phyloP scores from a whole-genome alignment of 1,284 basidiomycete species.

The Porogramme epimiltina region DNA sequence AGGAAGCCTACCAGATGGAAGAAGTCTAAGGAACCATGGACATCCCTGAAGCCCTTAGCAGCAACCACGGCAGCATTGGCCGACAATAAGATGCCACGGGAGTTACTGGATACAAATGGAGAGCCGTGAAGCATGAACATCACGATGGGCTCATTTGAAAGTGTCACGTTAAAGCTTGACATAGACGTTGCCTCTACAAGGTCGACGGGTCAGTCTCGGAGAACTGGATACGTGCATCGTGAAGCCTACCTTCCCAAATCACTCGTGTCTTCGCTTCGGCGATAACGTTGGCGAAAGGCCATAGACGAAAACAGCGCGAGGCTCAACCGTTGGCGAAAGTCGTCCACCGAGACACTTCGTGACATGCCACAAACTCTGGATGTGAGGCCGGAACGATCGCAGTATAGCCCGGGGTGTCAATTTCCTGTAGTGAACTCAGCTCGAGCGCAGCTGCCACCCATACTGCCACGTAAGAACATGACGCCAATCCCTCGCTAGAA shows the following conservation, averaged over 20 bases:
- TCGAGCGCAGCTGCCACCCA: not conserved
- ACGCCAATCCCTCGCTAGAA: constrained; percentile 77
- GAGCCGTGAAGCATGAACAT: constrained; percentile 43
- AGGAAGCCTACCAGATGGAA: constrained; percentile 52
- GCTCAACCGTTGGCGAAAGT: constrained; percentile 57
- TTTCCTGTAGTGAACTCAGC: constrained; percentile 33
- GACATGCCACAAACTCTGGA: constrained; percentile 77
- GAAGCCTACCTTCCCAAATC: constrained; percentile 62
- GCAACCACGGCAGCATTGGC: constrained; percentile 45
- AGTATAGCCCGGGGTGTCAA: constrained; percentile 84
- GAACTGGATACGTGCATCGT: not conserved
- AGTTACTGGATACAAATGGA: not conserved
- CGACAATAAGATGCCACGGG: constrained; percentile 38
- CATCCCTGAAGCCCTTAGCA: constrained; percentile 47
- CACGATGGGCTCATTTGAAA: constrained; percentile 71
- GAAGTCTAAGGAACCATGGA: constrained; percentile 55
- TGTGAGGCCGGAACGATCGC: constrained; percentile 62
- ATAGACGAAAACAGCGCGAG: not conserved
- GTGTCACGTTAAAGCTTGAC: constrained; percentile 58
- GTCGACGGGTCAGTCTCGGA: not conserved
- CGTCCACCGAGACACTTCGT: constrained; percentile 61
- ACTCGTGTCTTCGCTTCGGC: constrained; percentile 55
- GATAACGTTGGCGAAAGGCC: constrained; percentile 26
- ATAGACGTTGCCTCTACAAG: too few relatives aligned
- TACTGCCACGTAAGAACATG: constrained; percentile 43